Conservation (phyloP, 305 asterid species). For the Rubia occidens region DNA sequence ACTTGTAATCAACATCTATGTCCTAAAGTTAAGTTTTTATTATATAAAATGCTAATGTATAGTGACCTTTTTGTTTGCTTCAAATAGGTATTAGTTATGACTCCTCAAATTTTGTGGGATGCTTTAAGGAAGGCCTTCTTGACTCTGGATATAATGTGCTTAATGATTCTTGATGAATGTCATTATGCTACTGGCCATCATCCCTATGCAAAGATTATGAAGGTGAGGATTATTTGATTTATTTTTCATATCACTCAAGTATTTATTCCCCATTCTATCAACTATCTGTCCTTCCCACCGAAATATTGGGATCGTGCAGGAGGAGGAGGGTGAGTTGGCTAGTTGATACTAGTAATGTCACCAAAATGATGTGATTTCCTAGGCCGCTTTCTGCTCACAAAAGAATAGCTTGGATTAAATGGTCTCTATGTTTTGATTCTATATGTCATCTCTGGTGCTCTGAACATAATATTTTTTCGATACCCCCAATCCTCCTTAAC, state of each 20-base stretch:
- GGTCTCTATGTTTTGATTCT: not conserved
- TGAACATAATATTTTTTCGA: no score
- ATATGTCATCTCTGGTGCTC: not conserved
- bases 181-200: conserved; percentile 75
- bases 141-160: conserved; percentile 37
- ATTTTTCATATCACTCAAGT: not conserved
- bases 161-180: conserved; percentile 73
- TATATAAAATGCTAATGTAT: not conserved
- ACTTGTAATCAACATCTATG: not conserved
- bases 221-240: conserved; percentile 32
- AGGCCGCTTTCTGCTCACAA: not conserved
- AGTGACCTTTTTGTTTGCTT: not conserved
- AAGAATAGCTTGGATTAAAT: not conserved
- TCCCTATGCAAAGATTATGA: conserved; percentile 72
- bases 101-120: conserved; percentile 77
- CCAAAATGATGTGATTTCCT: not conserved
- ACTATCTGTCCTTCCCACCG: not conserved
- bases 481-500: no score
- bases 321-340: conserved; percentile 7
- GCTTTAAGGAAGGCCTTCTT: conserved; percentile 58
- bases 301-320: not conserved
- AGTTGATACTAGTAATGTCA: not conserved
- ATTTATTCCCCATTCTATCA: not conserved
- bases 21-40: not conserved
- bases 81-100: conserved; percentile 71